Evolutionary conservation across 1,284 basidiomycete species (phyloP).

Genomic region (Cryptococcus deneoformans): DNA sequence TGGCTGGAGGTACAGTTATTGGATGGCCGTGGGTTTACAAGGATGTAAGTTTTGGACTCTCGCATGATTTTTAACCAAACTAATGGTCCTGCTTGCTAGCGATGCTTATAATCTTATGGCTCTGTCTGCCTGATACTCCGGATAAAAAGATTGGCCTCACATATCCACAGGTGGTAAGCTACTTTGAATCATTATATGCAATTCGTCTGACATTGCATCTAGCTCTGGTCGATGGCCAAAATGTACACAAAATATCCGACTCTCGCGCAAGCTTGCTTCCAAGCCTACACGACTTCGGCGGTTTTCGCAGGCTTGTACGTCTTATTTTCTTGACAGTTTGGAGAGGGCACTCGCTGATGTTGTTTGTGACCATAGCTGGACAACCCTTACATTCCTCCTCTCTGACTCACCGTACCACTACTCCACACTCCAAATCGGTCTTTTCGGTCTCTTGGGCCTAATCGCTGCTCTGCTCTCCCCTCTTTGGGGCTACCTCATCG

Average conservation of each 20-base stretch:
- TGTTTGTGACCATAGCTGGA: conserved; percentile 52
- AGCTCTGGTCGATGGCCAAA: conserved; percentile 63
- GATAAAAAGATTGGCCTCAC: conserved; percentile 57
- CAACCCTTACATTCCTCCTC: conserved; percentile 68
- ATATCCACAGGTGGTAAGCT: conserved; percentile 57
- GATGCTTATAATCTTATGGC: conserved; percentile 58
- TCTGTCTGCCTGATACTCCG: conserved; percentile 67
- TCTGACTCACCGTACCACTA: conserved; percentile 61
- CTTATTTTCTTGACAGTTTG: not conserved
- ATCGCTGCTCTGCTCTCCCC: conserved; percentile 61
- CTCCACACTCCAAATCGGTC: conserved; percentile 61
- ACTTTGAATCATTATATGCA: not conserved
- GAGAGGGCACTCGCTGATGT: not conserved
- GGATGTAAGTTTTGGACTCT: conserved; percentile 21
- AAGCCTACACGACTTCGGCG: conserved; percentile 57
- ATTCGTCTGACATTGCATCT: not conserved
- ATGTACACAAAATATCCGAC: conserved; percentile 66
- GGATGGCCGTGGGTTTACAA: conserved; percentile 59
- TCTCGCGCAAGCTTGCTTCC: conserved; percentile 61
- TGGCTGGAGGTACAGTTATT: conserved; percentile 65
- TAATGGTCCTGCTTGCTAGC: conserved; percentile 13
- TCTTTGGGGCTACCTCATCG: conserved; percentile 60
- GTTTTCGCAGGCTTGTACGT: conserved; percentile 40
- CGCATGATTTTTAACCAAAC: too few relatives aligned
- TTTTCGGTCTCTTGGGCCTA: conserved; percentile 69